Evolutionary conservation across 495 filamentous ascomycete genomes (phyloP), one percentile per base, ranked within the genome.

Genomic region (Extremus antarcticus): DNA sequence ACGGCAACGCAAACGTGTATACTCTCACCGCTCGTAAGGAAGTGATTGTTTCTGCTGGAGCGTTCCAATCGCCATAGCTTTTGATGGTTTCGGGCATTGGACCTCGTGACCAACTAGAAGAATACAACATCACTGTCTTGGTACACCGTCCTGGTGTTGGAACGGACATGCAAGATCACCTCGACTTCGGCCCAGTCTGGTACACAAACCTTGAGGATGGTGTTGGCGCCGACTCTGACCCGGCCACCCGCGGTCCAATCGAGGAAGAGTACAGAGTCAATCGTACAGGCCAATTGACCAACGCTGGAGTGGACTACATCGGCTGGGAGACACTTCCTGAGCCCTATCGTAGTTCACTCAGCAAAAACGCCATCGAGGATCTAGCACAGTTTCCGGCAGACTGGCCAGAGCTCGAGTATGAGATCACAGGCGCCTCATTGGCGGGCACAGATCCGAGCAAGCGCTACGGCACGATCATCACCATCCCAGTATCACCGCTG

Each of bases 341-440:
- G 21, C 40, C 51, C 22, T 50, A 57, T 22, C 29, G 35, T 3
- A 45, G 20, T 25, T 35, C 56, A 35, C 52, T 58, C 0, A 24
- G 35, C 23, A 24, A 20, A 25, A 19, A 21, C 16, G 66, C 68
- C 41, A 16, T 22, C 21, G n/a, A 51, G 0, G 65, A 63, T 23
- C 72, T 81, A 8, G 56, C 60, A n/a, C 50, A 47, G 38, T 77
- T 76, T 49, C 72, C 78, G 0, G 13, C 53, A 1, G 78, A 82
- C 59, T 83, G 80, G 79, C 80, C 79, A 0, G 77, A 82, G 25
- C 55, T 79, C 17, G 76, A 81, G 64, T 78, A 40, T 24, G 16
- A 40, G 32, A 21, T 40, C 7, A 43, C 50, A 43, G 16, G 11
- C 19, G 20, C 41, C 25, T 25, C 50, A n/a, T 38, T 40, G 17